These are phyloP conservation scores for Amborella trichopoda DNA, from an alignment of 164 flowering plant genomes.

Conservation along the genomic window DNA sequence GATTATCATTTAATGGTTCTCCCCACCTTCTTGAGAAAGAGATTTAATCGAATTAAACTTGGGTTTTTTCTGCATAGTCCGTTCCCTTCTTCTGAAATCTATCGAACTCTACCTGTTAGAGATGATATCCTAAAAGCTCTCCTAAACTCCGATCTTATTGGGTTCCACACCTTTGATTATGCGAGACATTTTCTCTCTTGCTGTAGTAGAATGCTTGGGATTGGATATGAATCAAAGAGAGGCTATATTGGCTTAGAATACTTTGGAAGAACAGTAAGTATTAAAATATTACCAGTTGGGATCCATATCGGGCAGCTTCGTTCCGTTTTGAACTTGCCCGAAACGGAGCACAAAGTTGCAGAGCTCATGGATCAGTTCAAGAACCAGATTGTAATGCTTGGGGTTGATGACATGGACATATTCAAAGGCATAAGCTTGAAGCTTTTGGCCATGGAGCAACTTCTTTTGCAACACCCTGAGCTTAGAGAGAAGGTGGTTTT, in stretches of 20 bases:
- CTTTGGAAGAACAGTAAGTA: constrained; percentile 51
- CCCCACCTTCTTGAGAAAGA: constrained; percentile 47
- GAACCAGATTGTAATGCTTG: constrained; percentile 36
- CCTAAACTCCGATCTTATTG: constrained; percentile 48
- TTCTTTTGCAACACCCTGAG: constrained; percentile 39
- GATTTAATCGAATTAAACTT: constrained; percentile 43
- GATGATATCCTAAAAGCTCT: constrained; percentile 44
- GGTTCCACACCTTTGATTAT: constrained; percentile 57
- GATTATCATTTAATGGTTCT: constrained; percentile 58
- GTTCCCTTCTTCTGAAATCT: constrained; percentile 57
- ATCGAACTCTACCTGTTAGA: constrained; percentile 48
- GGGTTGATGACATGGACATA: constrained; percentile 67
- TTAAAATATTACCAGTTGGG: constrained; percentile 53
- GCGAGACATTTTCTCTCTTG: constrained; percentile 64
- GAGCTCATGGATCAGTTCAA: constrained; percentile 23
- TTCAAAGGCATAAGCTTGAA: constrained; percentile 56
- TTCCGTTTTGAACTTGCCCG: constrained; percentile 33
- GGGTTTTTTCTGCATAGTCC: constrained; percentile 60
- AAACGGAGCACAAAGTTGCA: constrained; percentile 29
- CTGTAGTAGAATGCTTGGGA: constrained; percentile 62
- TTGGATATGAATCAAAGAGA: constrained; percentile 45
- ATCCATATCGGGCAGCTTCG: constrained; percentile 46
- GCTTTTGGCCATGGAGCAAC: constrained; percentile 46
- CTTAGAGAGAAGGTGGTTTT: constrained; percentile 40
- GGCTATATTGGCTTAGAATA: constrained; percentile 56